A percentile compares a stretch with the other conserved stretches of the same genome.
Conservation (phyloP, 345 rosid genomes). For the Moringa oleifera region DNA sequence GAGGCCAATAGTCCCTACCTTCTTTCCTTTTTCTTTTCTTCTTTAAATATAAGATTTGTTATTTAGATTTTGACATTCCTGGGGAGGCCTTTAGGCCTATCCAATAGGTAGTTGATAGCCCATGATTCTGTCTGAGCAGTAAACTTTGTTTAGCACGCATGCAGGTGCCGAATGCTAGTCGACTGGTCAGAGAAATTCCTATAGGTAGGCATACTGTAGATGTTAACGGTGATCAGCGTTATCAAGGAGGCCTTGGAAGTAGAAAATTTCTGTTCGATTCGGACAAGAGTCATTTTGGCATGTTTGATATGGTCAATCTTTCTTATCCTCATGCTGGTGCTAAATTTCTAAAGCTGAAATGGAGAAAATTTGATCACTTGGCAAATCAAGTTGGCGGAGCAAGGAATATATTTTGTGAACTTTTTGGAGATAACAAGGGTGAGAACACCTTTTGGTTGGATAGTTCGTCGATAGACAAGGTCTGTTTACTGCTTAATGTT, state of each 20-base stretch:
- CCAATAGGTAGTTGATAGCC: neutral
- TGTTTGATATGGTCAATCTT: constrained; percentile 29
- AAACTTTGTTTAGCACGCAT: constrained; percentile 60
- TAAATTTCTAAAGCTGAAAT: constrained; percentile 55
- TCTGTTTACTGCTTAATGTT: constrained; percentile 19
- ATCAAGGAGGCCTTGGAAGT: constrained; percentile 21
- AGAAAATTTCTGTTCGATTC: constrained; percentile 22
- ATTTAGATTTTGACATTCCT: too few relatives aligned
- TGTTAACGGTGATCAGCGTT: constrained; percentile 23
- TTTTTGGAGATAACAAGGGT: constrained; percentile 47
- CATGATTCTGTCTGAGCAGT: constrained; percentile 47
- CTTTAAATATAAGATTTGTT: too few relatives aligned
- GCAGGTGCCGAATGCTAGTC: constrained; percentile 60
- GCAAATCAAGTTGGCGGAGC: constrained; percentile 73
- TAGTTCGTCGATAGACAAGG: constrained; percentile 93
- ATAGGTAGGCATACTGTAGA: constrained; percentile 26
- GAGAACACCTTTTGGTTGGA: constrained; percentile 93
- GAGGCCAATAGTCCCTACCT: neutral
- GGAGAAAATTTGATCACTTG: constrained; percentile 67
- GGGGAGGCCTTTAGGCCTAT: neutral
- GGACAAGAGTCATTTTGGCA: constrained; percentile 25
- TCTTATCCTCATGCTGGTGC: constrained; percentile 19
- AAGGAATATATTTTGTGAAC: constrained; percentile 57
- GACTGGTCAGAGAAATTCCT: constrained; percentile 36
- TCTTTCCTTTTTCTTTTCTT: too few relatives aligned